phyloP scores from a whole-genome alignment of 2,329 filamentous ascomycete genomes.

The Fusarium abutilonis region DNA sequence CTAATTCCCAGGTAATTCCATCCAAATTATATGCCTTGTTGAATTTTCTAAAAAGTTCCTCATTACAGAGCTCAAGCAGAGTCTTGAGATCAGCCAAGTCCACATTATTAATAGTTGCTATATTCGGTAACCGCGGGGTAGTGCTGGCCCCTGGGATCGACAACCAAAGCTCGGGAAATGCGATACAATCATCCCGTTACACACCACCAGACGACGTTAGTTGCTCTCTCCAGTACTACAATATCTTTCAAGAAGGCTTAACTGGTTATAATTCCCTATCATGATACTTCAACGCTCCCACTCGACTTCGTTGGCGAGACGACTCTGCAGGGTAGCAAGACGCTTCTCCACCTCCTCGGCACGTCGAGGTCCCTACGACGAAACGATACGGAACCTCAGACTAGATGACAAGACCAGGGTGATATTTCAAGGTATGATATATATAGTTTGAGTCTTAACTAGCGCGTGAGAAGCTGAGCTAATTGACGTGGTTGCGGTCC shows the following conservation, averaged over 20 bases:
- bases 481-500: not conserved
- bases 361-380: constrained; percentile 33
- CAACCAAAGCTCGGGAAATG: not conserved
- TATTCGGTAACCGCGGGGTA: not conserved
- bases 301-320: not conserved
- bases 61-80: too few relatives aligned
- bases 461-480: not conserved
- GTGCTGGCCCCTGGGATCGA: not conserved
- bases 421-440: constrained; percentile 49
- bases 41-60: too few relatives aligned
- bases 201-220: not conserved
- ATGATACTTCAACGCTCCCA: not conserved
- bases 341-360: not conserved
- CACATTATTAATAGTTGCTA: not conserved
- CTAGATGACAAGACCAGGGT: constrained; percentile 46
- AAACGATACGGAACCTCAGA: constrained; percentile 47
- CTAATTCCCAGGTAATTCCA: too few relatives aligned
- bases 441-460: not conserved
- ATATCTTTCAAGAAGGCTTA: not conserved
- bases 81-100: not conserved
- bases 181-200: not conserved
- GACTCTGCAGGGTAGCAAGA: not conserved
- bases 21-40: too few relatives aligned
- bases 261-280: fast-evolving
- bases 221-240: not conserved